These are phyloP conservation scores for Hypoxylon sp. DNA, from an alignment of 2,329 filamentous ascomycete species.

Conservation along the genomic window DNA sequence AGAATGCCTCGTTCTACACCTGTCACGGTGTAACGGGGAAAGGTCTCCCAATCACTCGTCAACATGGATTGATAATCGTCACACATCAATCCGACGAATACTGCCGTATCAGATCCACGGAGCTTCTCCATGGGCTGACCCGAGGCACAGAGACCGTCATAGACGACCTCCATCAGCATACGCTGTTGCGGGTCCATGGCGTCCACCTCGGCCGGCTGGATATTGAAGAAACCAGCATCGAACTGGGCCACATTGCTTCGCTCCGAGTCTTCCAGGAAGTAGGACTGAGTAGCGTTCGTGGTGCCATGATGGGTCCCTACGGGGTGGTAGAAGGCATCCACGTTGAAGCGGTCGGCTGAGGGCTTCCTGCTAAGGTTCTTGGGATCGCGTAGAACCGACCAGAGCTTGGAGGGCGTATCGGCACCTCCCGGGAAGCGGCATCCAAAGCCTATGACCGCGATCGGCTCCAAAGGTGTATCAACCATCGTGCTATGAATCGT, in stretches of 20 bases:
- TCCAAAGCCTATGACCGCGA: slow-evolving; percentile 43
- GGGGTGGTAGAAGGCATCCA: slow-evolving; percentile 55
- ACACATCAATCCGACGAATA: slow-evolving; percentile 23
- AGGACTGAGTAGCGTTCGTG: slow-evolving; percentile 54
- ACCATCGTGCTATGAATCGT: background rate
- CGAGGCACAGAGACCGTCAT: slow-evolving; percentile 20
- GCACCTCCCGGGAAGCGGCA: slow-evolving; percentile 39
- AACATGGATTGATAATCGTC: slow-evolving; percentile 31
- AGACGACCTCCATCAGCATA: slow-evolving; percentile 26
- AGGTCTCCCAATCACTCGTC: slow-evolving; percentile 33
- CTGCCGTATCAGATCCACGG: slow-evolving; percentile 14
- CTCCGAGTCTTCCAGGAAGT: slow-evolving; percentile 55
- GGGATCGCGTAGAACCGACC: slow-evolving; percentile 35
- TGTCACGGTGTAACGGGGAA: slow-evolving; percentile 37
- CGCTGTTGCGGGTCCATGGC: slow-evolving; percentile 30
- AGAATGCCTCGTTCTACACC: slow-evolving; percentile 56
- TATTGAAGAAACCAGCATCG: slow-evolving; percentile 34
- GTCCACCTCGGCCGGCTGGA: slow-evolving; percentile 32
- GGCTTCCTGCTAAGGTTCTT: slow-evolving; percentile 43
- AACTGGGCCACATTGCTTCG: slow-evolving; percentile 17
- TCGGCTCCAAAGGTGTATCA: slow-evolving; percentile 33
- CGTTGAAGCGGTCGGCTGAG: slow-evolving; percentile 54
- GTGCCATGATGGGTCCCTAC: slow-evolving; percentile 54
- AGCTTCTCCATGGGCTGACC: slow-evolving; percentile 15
- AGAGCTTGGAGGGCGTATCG: slow-evolving; percentile 37